These are phyloP conservation scores for Blastobotrys aristatus DNA, from an alignment of 1,139 yeast genomes.

Conservation along the genomic window DNA sequence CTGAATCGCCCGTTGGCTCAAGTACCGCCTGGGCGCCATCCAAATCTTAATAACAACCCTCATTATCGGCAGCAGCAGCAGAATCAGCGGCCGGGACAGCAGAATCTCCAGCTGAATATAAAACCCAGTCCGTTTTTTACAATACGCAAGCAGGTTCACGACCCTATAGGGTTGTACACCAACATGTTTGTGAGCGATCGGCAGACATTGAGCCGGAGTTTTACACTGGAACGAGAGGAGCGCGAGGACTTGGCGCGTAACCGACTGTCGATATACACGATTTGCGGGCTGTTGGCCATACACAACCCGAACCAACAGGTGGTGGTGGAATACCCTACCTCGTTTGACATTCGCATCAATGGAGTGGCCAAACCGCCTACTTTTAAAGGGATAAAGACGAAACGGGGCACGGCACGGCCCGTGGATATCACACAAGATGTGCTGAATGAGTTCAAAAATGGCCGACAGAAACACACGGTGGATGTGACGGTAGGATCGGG, in stretches of 20 bases:
- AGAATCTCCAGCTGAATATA: slow-evolving; percentile 18
- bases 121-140: slow-evolving; percentile 31
- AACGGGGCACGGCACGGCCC: slow-evolving; percentile 38
- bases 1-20: neutral
- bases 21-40: neutral
- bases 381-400: slow-evolving; percentile 36
- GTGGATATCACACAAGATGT: slow-evolving; percentile 33
- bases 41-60: neutral
- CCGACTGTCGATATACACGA: slow-evolving; percentile 18
- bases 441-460: slow-evolving; percentile 8
- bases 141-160: slow-evolving; percentile 20
- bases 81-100: neutral
- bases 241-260: slow-evolving; percentile 14
- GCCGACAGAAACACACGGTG: slow-evolving; percentile 20
- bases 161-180: slow-evolving; percentile 24
- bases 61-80: neutral
- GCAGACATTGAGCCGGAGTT: slow-evolving; percentile 16
- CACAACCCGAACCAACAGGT: neutral
- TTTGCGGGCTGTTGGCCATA: slow-evolving; percentile 9
- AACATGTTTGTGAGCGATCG: slow-evolving; percentile 20
- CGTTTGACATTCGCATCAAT: slow-evolving; percentile 25
- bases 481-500: slow-evolving; percentile 24
- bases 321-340: slow-evolving; percentile 25
- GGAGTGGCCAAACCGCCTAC: slow-evolving; percentile 12
- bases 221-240: slow-evolving; percentile 18